Evolutionary conservation across 2,329 filamentous ascomycete genomes (phyloP).

Genomic region (Zymoseptoria ardabiliae): DNA sequence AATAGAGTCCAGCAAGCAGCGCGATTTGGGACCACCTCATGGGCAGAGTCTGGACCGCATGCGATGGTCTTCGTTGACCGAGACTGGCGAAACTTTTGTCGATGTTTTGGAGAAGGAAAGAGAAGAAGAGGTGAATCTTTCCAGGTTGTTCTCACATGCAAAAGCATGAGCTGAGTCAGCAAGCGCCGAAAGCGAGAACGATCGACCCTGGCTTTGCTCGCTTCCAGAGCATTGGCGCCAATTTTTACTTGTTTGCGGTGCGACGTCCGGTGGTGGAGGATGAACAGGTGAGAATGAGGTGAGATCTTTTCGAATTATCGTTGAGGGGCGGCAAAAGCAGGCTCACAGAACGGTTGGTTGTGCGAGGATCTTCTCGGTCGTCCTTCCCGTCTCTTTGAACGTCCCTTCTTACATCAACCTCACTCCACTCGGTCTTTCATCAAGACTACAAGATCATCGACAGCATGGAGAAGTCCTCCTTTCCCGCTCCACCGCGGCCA

Average conservation of each 20-base stretch:
- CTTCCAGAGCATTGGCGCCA: not conserved
- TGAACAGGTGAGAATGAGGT: not conserved
- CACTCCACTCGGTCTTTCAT: not conserved
- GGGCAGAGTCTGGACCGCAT: not conserved
- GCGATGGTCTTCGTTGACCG: not conserved
- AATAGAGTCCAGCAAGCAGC: not conserved
- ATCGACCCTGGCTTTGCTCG: not conserved
- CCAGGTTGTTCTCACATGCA: too few species aligned
- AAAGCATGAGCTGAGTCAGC: too few species aligned
- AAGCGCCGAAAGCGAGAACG: not conserved
- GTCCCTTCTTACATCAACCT: not conserved
- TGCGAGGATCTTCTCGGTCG: not conserved
- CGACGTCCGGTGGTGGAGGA: not conserved
- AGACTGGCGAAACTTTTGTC: not conserved
- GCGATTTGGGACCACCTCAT: not conserved
- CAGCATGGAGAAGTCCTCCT: constrained; percentile 3
- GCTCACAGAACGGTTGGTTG: not conserved
- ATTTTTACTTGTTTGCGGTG: not conserved
- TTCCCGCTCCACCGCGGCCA: not conserved
- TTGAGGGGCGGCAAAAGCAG: not conserved
- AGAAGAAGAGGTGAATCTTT: not conserved
- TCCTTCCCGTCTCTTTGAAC: not conserved
- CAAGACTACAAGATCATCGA: not conserved
- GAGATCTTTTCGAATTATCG: not conserved
- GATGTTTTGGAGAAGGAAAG: not conserved